phyloP scores from a whole-genome alignment of 345 rosid genomes.

The Aquilaria malaccensis region DNA sequence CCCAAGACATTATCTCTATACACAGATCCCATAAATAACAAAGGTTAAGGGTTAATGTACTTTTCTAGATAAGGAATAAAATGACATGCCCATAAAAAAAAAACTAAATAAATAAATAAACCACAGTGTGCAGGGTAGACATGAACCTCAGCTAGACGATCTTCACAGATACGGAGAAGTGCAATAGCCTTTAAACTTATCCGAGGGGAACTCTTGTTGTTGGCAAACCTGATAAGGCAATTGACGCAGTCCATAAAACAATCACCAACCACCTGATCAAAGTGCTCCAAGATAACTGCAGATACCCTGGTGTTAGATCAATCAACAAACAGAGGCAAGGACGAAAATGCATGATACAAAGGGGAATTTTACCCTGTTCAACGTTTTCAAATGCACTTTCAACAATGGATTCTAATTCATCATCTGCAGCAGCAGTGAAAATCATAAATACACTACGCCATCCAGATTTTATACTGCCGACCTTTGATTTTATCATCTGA shows the following conservation, averaged over 20 bases:
- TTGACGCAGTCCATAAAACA: slow-evolving; percentile 96
- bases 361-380: slow-evolving; percentile 50
- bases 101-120: background rate
- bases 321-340: slow-evolving; percentile 3
- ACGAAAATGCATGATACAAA: background rate
- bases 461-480: slow-evolving; percentile 88
- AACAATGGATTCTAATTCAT: slow-evolving; percentile 67
- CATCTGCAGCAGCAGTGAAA: slow-evolving; percentile 82
- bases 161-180: slow-evolving; percentile 90
- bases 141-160: slow-evolving; percentile 91
- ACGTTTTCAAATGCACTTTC: slow-evolving; percentile 85
- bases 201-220: slow-evolving; percentile 73
- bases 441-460: slow-evolving; percentile 96
- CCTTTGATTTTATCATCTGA: slow-evolving; percentile 94
- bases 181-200: slow-evolving; percentile 97
- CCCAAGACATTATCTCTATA: no score
- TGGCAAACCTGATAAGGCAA: slow-evolving; percentile 91
- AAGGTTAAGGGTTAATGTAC: background rate
- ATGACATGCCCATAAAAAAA: background rate
- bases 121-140: background rate
- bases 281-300: slow-evolving; percentile 93
- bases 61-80: background rate
- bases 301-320: slow-evolving; percentile 24
- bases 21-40: no score
- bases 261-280: slow-evolving; percentile 93